A percentile compares a stretch with the other conserved stretches of the same genome.
Evolutionary conservation across 179 eudicot species (phyloP).

Genomic region (Camellia oleifera): DNA sequence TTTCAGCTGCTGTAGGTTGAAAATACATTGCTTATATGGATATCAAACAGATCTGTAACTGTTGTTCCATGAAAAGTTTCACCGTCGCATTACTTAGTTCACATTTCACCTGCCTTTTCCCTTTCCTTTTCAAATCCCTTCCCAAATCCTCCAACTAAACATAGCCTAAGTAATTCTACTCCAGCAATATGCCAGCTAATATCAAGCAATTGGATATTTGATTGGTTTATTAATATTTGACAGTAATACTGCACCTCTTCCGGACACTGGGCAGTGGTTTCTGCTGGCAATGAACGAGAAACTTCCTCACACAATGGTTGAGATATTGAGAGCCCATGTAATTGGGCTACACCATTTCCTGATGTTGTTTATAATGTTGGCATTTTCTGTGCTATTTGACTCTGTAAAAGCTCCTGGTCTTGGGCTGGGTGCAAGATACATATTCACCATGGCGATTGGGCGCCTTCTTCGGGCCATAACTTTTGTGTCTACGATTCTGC

Average conservation of each 20-base stretch:
- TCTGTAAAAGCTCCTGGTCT: constrained; percentile 97
- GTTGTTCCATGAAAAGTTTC: neutral
- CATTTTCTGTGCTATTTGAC: constrained; percentile 82
- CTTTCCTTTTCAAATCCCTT: too few relatives aligned
- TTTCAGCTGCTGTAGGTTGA: neutral
- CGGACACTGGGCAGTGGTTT: constrained; percentile 98
- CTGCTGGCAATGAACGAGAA: constrained; percentile 82
- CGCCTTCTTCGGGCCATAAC: constrained; percentile 79
- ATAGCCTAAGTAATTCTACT: too few relatives aligned
- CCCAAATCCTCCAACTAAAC: too few relatives aligned
- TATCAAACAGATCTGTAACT: neutral
- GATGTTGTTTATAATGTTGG: constrained; percentile 92
- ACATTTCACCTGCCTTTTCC: neutral
- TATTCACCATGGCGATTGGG: constrained; percentile 94
- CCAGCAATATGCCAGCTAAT: neutral
- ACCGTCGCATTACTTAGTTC: neutral
- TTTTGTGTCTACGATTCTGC: constrained; percentile 80
- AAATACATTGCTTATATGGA: neutral
- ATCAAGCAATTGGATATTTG: neutral
- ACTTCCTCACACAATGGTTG: constrained; percentile 68
- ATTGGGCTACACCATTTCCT: constrained; percentile 89
- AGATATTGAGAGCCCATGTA: constrained; percentile 82
- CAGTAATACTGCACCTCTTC: constrained; percentile 84
- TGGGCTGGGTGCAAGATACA: constrained; percentile 90
- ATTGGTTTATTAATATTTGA: constrained; percentile 18